Evolutionary conservation across 768 basidiomycete species (phyloP), one percentile per base, ranked within the genome.

Genomic region (Termitomyces sp.): DNA sequence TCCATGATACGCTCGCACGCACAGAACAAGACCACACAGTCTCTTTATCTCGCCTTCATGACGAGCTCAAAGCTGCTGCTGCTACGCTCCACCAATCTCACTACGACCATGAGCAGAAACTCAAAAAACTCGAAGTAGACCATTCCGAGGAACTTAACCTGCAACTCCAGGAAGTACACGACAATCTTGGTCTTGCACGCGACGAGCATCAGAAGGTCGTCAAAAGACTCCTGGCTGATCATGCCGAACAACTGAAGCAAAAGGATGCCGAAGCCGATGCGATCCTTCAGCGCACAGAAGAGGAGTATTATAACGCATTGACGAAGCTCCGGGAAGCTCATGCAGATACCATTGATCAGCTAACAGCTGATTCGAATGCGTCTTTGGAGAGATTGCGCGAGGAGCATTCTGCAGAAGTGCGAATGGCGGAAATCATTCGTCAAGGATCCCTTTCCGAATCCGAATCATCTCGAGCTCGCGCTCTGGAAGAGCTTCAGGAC

Each of bases 261-360:
- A 84, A 83, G 68, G 85, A 87, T 44, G 84, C 83, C 12, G 77
- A 82, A 59, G 71, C 81, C 28, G 77, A 83, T 6, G 73, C 78
- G 13, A 73, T 77, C 42, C 78, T 90, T 14, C 83, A 84, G 59
- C 80, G 78, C 53, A 90, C 87, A 6, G 88, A 90, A 65, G 90
- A 87, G 64, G 87, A 92, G 66, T 92, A 91, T 65, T 90, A 92
- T 68, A 85, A 91, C 58, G 85, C 84, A 22, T 74, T 94, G 43
- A 88, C 85, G 14, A 89, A 88, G 63, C 80, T 93, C 49, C 87
- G 90, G 44, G 75, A 68, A 14, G 87, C 90, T 66, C 90, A 94
- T 63, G 77, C 81, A 3, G 81, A 85, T 60, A 77, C 82, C 26
- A 73, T 93, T 58, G 81, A 82, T 60, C 82, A 77, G 63, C 81